Conservation (phyloP, 163 green algal genomes). For the Volvox carteri region DNA sequence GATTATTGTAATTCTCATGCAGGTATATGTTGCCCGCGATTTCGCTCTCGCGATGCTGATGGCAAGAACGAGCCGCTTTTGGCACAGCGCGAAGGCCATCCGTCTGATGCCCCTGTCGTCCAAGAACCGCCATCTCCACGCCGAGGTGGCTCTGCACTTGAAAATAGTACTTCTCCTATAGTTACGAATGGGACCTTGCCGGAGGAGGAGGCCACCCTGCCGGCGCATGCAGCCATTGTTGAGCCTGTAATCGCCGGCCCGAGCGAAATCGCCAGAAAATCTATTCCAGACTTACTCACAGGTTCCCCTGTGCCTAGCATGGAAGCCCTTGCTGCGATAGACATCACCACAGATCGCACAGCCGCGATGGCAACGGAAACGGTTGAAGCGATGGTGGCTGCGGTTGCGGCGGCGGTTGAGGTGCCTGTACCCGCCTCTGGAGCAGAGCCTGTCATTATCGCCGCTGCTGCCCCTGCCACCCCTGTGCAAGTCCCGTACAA, state of each 20-base stretch:
- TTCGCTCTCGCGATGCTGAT: neutral
- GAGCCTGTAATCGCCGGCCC: neutral
- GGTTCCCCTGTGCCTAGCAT: neutral
- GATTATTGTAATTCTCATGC: neutral
- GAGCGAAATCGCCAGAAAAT: neutral
- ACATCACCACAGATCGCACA: neutral
- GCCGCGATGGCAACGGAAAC: neutral
- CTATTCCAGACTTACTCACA: neutral
- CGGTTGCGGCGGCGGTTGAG: neutral
- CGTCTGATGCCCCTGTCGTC: neutral
- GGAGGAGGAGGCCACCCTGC: neutral
- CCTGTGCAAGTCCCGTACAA: neutral
- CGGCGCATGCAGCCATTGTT: neutral
- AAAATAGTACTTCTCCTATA: neutral
- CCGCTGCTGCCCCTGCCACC: neutral
- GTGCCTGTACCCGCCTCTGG: neutral
- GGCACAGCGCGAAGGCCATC: neutral
- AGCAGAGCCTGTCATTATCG: neutral
- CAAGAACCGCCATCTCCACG: constrained; percentile 10
- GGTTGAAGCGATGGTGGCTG: neutral
- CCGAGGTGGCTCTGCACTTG: neutral
- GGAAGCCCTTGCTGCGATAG: neutral
- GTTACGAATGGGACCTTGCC: neutral
- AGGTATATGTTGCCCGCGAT: constrained; percentile 28
- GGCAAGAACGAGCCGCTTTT: constrained; percentile 6